Percentiles rank a stretch among this genome's conserved stretches.
These are phyloP conservation scores for Coemansia sp. DNA, from an alignment of 192 early-diverging fungal genomes.

Conservation along the genomic window DNA sequence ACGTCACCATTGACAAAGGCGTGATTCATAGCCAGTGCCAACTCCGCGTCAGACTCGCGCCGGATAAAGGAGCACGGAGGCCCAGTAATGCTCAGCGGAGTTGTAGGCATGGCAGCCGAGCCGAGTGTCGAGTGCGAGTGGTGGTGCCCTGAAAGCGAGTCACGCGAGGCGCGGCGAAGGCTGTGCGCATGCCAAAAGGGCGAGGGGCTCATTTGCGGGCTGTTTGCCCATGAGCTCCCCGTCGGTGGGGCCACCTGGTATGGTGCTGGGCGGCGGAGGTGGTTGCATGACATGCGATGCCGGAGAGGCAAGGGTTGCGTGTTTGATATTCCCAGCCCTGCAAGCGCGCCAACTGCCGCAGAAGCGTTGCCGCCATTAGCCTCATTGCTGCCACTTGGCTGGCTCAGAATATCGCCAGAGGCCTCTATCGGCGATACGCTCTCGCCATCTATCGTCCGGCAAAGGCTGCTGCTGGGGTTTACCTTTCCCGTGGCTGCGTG, in stretches of 20 bases:
- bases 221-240: slow-evolving; percentile 33
- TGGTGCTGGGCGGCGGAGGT: slow-evolving; percentile 46
- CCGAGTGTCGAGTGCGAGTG: slow-evolving; percentile 11
- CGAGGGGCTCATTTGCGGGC: slow-evolving; percentile 45
- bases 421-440: slow-evolving; percentile 9
- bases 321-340: slow-evolving; percentile 31
- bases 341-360: slow-evolving; percentile 1
- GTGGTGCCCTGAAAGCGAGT: slow-evolving; percentile 21
- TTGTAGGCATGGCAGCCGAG: neutral
- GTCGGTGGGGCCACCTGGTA: slow-evolving; percentile 37
- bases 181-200: slow-evolving; percentile 36
- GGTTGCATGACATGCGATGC: slow-evolving; percentile 41
- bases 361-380: neutral
- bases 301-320: slow-evolving; percentile 41
- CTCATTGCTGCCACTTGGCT: neutral
- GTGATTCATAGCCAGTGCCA: slow-evolving; percentile 52
- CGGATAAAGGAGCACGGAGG: slow-evolving; percentile 17
- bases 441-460: slow-evolving; percentile 27
- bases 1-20: slow-evolving; percentile 48
- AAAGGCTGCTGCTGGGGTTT: slow-evolving; percentile 36
- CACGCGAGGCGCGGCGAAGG: slow-evolving; percentile 40
- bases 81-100: neutral
- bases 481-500: slow-evolving; percentile 5
- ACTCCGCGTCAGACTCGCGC: slow-evolving; percentile 50
- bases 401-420: neutral